Evolutionary conservation across 352 stramenopile species (phyloP).

Genomic region (Pythium sukuiense): DNA sequence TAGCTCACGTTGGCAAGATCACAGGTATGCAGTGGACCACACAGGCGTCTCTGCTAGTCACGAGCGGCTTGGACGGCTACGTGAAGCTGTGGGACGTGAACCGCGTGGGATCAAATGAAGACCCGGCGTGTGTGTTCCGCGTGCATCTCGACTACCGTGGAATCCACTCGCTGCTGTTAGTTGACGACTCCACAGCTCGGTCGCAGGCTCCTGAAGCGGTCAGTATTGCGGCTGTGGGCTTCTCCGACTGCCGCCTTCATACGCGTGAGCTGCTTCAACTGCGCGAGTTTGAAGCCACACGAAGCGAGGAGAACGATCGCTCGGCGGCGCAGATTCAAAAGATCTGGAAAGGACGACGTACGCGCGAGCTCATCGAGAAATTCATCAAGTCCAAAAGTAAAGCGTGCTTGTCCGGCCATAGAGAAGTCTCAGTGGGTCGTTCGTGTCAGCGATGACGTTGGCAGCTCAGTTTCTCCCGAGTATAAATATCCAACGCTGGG

Average conservation of each 20-base stretch:
- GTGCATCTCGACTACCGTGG: conserved; percentile 51
- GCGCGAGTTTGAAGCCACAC: conserved; percentile 41
- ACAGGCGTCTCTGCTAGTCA: conserved; percentile 39
- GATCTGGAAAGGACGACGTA: conserved; percentile 53
- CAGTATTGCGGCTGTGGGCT: conserved; percentile 37
- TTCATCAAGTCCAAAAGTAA: conserved; percentile 32
- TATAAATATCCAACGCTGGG: conserved; percentile 17
- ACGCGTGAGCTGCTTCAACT: conserved; percentile 39
- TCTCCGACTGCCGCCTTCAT: conserved; percentile 46
- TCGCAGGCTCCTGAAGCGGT: not conserved
- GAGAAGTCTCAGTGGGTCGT: too few relatives aligned
- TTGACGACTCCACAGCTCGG: conserved; percentile 23
- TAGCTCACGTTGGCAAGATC: conserved; percentile 55
- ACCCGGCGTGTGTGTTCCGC: conserved; percentile 30
- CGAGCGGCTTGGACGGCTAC: conserved; percentile 58
- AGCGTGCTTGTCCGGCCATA: not conserved
- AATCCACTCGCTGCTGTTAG: conserved; percentile 37
- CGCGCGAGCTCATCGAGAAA: conserved; percentile 47
- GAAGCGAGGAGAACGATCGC: conserved; percentile 32
- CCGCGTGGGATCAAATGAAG: conserved; percentile 3
- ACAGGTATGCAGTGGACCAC: conserved; percentile 54
- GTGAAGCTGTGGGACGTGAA: conserved; percentile 62
- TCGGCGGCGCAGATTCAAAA: conserved; percentile 54
- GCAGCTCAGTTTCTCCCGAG: not conserved
- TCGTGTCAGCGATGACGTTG: too few relatives aligned